Percentiles rank a stretch among this genome's conserved stretches.
Conservation (phyloP, 768 basidiomycete species). For the Pulveroboletus frians region DNA sequence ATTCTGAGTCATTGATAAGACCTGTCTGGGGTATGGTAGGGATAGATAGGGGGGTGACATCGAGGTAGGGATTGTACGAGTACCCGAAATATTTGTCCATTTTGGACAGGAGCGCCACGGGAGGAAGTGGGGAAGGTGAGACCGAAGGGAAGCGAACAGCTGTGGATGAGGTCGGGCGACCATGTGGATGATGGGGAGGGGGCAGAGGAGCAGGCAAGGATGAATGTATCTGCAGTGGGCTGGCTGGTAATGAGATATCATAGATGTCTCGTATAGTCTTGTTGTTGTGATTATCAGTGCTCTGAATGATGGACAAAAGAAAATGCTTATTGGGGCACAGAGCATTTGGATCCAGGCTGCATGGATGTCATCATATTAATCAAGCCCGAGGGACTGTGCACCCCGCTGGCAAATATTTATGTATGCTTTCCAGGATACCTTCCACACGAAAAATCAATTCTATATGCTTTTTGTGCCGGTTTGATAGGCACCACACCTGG, state of each 20-base stretch:
- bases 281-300: constrained; percentile 89
- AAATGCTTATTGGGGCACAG: constrained; percentile 83
- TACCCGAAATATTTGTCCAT: constrained; percentile 98
- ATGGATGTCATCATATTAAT: not conserved
- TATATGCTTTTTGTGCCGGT: too few species aligned
- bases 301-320: constrained; percentile 79
- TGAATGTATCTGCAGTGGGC: constrained; percentile 24
- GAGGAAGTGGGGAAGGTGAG: constrained; percentile 41
- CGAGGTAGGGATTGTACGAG: constrained; percentile 87
- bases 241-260: constrained; percentile 3
- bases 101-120: constrained; percentile 67
- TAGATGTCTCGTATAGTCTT: constrained; percentile 49
- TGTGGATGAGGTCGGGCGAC: constrained; percentile 22
- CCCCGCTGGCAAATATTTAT: constrained; percentile 50
- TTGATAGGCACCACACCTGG: too few species aligned
- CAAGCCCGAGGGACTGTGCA: constrained; percentile 31
- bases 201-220: constrained; percentile 28
- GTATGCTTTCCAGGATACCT: too few species aligned
- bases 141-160: constrained; percentile 32
- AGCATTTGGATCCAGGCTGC: constrained; percentile 62
- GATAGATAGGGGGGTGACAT: constrained; percentile 64
- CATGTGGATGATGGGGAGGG: constrained; percentile 26
- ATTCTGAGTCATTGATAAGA: constrained; percentile 71
- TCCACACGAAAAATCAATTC: too few species aligned
- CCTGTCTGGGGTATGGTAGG: constrained; percentile 71